Base-by-base conservation (phyloP, 2,329 filamentous ascomycete species). In the Emmonsia crescens region DNA sequence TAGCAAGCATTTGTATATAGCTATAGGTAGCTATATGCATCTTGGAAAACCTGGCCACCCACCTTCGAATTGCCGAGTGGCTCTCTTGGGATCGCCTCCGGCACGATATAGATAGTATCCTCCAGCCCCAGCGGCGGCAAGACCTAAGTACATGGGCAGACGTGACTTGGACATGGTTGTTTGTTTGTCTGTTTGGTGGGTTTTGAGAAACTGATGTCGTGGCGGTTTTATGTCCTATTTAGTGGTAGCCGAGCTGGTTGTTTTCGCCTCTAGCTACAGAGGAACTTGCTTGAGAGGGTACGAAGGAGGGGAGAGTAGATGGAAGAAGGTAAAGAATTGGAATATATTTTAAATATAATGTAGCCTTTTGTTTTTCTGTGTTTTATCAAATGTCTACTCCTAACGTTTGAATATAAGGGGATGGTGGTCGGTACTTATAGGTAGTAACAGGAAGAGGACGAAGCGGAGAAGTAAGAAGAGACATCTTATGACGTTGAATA, bases 91-190 rank as follows among this genome's bases (percentile, higher is more conserved):
- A 74, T 85, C 83, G 62, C 93, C 92, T 64, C 93, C 93, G 19
- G 92, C 88, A 59, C 78, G 82, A 81, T 96, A 99, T 65, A 97
- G 83, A 80, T 97, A 97, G 82, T 96, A 97, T 51, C 89, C 91
- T 62, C 86, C 79, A 66, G 85, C 88, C 69, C 83, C 84, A 38
- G 82, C 87, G 66, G 84, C 85, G 63, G 80, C 83, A 67, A 85
- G 76, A 68, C 86, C 74, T 38, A 78, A 66, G 68, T 72, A 75
- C 46, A 76, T 61, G 21, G 69, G 68, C 42, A 71, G 68, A 61
- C 74, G 71, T 64, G 65, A 73, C 65, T 74, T 74, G 24, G 73
- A 71, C 73, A 75, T 74, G 48, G 46, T 71, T 62, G 27, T 42
- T 55, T 57, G 1, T 16, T 49, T 21, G 8, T 48, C 65, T 36